Conservation (phyloP, 495 filamentous ascomycete genomes). For the Hypoxylon trugodes region DNA sequence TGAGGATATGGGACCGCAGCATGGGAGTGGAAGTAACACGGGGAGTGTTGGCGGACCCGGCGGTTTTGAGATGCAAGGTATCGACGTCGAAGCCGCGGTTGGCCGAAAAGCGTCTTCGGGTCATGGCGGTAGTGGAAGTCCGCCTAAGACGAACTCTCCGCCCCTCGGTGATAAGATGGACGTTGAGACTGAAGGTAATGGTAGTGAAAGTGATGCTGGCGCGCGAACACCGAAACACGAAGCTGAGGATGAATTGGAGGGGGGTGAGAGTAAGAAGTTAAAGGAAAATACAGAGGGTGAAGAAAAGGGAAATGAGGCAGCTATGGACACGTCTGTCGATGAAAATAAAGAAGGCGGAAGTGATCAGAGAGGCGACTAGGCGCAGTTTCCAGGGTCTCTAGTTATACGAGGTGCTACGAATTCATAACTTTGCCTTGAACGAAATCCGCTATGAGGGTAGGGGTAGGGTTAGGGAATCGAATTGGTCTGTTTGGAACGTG, state of each 20-base stretch:
- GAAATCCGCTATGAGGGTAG: too few relatives aligned
- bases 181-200: conserved; percentile 3
- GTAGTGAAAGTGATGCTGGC: too few relatives aligned
- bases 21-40: conserved; percentile 39
- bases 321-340: conserved; percentile 34
- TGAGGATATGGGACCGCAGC: conserved; percentile 86
- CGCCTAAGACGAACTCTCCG: background rate
- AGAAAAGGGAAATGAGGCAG: background rate
- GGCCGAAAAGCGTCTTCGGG: conserved; percentile 47
- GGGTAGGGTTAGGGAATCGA: too few relatives aligned
- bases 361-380: background rate
- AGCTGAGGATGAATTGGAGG: conserved; percentile 53
- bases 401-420: too few relatives aligned
- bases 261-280: conserved; percentile 45
- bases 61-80: conserved; percentile 54
- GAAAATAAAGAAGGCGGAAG: conserved; percentile 14
- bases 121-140: conserved; percentile 14
- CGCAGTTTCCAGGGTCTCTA: background rate
- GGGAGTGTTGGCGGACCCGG: conserved; percentile 34
- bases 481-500: too few relatives aligned
- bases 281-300: conserved; percentile 43
- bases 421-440: too few relatives aligned
- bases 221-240: conserved; percentile 53
- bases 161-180: conserved; percentile 21
- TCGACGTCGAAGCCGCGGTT: conserved; percentile 63